phyloP scores from a whole-genome alignment of 2,329 filamentous ascomycete genomes.

The Epicoccum nigrum region DNA sequence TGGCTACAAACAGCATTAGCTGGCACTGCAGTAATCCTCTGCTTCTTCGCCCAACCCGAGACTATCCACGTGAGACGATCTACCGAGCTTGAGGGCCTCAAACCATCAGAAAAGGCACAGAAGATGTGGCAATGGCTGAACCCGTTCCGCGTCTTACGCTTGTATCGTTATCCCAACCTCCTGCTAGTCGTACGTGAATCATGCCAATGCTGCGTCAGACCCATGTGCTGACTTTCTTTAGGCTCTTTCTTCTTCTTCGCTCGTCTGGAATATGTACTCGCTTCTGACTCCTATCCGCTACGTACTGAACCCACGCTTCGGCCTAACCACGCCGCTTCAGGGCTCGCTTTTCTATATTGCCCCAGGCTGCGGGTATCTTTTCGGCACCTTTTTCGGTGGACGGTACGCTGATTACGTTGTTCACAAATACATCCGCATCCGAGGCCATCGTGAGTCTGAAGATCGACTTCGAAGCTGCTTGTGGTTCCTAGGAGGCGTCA shows the following conservation, averaged over 20 bases:
- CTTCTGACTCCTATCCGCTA: constrained; percentile 74
- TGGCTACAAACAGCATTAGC: constrained; percentile 76
- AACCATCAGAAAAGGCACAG: constrained; percentile 55
- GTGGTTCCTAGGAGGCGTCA: constrained; percentile 61
- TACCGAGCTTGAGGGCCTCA: constrained; percentile 65
- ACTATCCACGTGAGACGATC: constrained; percentile 71
- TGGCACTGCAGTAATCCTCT: constrained; percentile 62
- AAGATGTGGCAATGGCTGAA: constrained; percentile 69
- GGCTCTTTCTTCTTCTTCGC: constrained; percentile 63
- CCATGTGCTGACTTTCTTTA: constrained; percentile 11
- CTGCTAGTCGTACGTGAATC: constrained; percentile 50
- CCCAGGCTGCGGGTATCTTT: constrained; percentile 71
- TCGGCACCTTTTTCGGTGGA: constrained; percentile 74
- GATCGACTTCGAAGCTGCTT: constrained; percentile 66
- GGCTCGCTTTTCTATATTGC: constrained; percentile 76
- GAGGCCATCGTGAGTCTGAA: constrained; percentile 68
- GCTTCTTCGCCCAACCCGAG: constrained; percentile 72
- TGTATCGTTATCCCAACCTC: constrained; percentile 74
- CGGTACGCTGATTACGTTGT: constrained; percentile 72
- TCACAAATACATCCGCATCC: constrained; percentile 66
- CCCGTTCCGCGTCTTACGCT: constrained; percentile 66
- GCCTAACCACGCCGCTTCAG: constrained; percentile 69
- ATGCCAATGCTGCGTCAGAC: neutral
- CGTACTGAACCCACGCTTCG: constrained; percentile 75
- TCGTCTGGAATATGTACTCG: constrained; percentile 79